A percentile compares a stretch with the other conserved stretches of the same genome.
Conservation (phyloP, 768 basidiomycete genomes). For the Cystofilobasidium ferigula region DNA sequence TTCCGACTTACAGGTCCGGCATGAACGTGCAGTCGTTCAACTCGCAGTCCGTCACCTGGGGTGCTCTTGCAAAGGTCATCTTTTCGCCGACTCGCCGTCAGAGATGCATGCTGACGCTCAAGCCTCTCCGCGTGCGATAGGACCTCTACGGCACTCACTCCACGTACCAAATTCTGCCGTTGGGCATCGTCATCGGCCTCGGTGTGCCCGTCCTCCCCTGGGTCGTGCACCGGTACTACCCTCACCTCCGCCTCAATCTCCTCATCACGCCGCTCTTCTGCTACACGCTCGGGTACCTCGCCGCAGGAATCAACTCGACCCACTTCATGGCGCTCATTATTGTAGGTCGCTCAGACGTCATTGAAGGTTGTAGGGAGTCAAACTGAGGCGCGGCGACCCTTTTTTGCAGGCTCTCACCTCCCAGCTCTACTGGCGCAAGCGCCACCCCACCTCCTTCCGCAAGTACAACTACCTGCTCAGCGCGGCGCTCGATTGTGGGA, state of each 20-base stretch:
- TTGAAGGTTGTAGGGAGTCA: no score
- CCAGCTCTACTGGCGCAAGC: slow-evolving; percentile 5
- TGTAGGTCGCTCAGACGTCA: not conserved
- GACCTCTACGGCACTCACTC: slow-evolving; percentile 28
- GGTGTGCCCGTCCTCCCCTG: slow-evolving; percentile 30
- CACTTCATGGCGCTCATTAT: slow-evolving; percentile 9
- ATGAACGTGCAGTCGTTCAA: slow-evolving; percentile 32
- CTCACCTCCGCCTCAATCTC: slow-evolving; percentile 21
- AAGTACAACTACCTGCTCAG: slow-evolving; percentile 15
- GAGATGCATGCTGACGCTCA: no score
- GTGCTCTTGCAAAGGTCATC: slow-evolving; percentile 36
- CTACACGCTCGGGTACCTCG: slow-evolving; percentile 22
- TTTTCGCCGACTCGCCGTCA: no score
- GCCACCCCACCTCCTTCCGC: slow-evolving; percentile 4
- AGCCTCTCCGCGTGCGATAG: not conserved
- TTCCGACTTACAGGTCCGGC: slow-evolving; percentile 31
- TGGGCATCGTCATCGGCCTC: slow-evolving; percentile 28
- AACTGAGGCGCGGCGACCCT: no score
- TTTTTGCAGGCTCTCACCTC: not conserved
- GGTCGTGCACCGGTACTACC: slow-evolving; percentile 27
- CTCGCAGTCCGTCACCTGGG: slow-evolving; percentile 39
- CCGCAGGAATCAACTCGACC: slow-evolving; percentile 29
- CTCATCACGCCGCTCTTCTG: slow-evolving; percentile 30
- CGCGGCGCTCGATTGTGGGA: not conserved
- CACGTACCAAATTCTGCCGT: slow-evolving; percentile 30